phyloP scores from a whole-genome alignment of 2,329 filamentous ascomycete genomes.

The Pseudogymnoascus sp. region DNA sequence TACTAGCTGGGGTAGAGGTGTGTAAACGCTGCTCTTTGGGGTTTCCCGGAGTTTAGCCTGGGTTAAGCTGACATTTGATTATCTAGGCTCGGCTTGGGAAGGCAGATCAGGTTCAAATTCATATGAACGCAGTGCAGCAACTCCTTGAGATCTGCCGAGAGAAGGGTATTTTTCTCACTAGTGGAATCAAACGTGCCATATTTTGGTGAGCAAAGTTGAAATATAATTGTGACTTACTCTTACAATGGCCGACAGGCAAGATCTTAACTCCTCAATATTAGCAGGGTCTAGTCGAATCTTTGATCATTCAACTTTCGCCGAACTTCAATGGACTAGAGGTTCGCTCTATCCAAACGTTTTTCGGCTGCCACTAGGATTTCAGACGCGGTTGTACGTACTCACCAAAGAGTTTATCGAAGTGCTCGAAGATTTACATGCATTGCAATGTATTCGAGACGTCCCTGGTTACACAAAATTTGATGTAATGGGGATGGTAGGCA shows the following conservation, averaged over 20 bases:
- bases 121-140: constrained; percentile 32
- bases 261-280: constrained; percentile 34
- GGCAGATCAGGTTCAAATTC: constrained; percentile 32
- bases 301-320: constrained; percentile 34
- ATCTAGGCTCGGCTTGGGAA: constrained; percentile 31
- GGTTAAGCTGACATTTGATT: constrained; percentile 11
- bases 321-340: constrained; percentile 34
- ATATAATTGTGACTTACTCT: constrained; percentile 6
- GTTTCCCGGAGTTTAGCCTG: not conserved
- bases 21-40: constrained; percentile 12
- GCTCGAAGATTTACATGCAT: constrained; percentile 31
- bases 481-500: constrained; percentile 23
- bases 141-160: constrained; percentile 29
- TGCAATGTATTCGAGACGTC: constrained; percentile 32
- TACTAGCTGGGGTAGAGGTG: constrained; percentile 36
- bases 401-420: constrained; percentile 28
- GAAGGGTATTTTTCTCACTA: constrained; percentile 26
- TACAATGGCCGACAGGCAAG: constrained; percentile 29
- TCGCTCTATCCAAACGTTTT: constrained; percentile 25
- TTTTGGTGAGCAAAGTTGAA: constrained; percentile 31
- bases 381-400: constrained; percentile 20
- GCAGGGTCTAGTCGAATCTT: constrained; percentile 33
- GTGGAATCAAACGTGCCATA: constrained; percentile 37
- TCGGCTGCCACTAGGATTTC: constrained; percentile 30
- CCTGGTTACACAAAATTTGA: constrained; percentile 16